Conservation (phyloP, 306 rosid genomes). For the Trifolium fragiferum region DNA sequence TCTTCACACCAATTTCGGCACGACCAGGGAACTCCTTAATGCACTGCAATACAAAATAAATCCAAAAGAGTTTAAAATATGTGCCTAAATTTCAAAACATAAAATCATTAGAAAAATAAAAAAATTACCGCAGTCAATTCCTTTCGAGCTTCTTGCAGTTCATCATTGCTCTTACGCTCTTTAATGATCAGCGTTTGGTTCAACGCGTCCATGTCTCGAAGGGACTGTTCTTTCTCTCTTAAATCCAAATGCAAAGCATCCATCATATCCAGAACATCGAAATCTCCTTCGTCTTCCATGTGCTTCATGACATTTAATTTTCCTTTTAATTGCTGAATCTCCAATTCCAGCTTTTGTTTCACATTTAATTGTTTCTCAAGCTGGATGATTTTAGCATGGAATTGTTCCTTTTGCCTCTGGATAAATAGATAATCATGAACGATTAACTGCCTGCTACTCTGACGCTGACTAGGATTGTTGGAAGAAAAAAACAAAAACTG, state of each 20-base stretch:
- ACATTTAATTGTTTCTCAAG: slow-evolving; percentile 81
- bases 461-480: slow-evolving; percentile 23
- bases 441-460: slow-evolving; percentile 39
- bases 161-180: slow-evolving; percentile 92
- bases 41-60: slow-evolving; percentile 50
- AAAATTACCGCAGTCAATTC: slow-evolving; percentile 69
- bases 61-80: slow-evolving; percentile 21
- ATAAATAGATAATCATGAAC: slow-evolving; percentile 47
- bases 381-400: slow-evolving; percentile 71
- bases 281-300: slow-evolving; percentile 85
- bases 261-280: slow-evolving; percentile 73
- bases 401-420: slow-evolving; percentile 88
- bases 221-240: slow-evolving; percentile 84
- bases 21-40: slow-evolving; percentile 64
- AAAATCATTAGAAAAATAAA: neutral
- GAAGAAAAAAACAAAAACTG: neutral
- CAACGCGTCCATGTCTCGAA: slow-evolving; percentile 65
- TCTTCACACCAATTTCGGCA: slow-evolving; percentile 66
- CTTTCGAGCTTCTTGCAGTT: slow-evolving; percentile 94
- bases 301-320: slow-evolving; percentile 75
- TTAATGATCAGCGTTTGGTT: slow-evolving; percentile 77
- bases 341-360: slow-evolving; percentile 89
- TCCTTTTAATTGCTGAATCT: slow-evolving; percentile 86
- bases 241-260: slow-evolving; percentile 64
- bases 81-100: neutral